Evolutionary conservation across 2,329 filamentous ascomycete genomes (phyloP).

Genomic region (Xylariaceae sp.): DNA sequence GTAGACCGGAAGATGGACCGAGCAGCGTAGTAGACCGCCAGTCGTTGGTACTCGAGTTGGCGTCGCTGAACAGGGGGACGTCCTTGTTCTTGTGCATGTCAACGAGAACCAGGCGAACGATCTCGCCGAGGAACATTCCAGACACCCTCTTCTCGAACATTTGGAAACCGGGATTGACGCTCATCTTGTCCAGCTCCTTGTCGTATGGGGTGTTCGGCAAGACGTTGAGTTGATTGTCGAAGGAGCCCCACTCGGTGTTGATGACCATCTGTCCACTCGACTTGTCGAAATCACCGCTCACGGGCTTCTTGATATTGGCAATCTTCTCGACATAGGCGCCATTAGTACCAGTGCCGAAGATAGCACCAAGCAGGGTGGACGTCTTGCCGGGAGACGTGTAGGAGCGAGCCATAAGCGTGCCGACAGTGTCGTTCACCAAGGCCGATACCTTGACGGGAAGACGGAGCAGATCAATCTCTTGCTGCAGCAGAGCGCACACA

Average conservation of each 20-base stretch:
- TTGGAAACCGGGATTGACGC: slow-evolving; percentile 86
- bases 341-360: slow-evolving; percentile 96
- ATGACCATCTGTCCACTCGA: slow-evolving; percentile 92
- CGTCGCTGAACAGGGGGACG: slow-evolving; percentile 67
- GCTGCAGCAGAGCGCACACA: slow-evolving; percentile 82
- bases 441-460: slow-evolving; percentile 93
- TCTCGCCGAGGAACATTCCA: slow-evolving; percentile 96
- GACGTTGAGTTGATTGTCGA: slow-evolving; percentile 87
- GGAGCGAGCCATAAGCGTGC: slow-evolving; percentile 93
- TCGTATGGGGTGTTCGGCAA: slow-evolving; percentile 84
- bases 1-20: slow-evolving; percentile 57
- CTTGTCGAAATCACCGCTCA: slow-evolving; percentile 63
- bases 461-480: slow-evolving; percentile 76
- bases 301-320: slow-evolving; percentile 70
- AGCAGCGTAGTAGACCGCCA: slow-evolving; percentile 63
- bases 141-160: slow-evolving; percentile 99
- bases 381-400: slow-evolving; percentile 88
- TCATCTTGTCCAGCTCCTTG: slow-evolving; percentile 65
- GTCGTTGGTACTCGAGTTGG: slow-evolving; percentile 64
- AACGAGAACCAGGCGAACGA: slow-evolving; percentile 70
- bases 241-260: slow-evolving; percentile 98
- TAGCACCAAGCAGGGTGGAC: slow-evolving; percentile 83
- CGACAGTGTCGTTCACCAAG: slow-evolving; percentile 94
- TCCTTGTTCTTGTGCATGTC: slow-evolving; percentile 61
- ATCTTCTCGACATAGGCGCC: slow-evolving; percentile 95